Evolutionary conservation across 768 basidiomycete species (phyloP).

Genomic region (Rhizopogon salebrosus): DNA sequence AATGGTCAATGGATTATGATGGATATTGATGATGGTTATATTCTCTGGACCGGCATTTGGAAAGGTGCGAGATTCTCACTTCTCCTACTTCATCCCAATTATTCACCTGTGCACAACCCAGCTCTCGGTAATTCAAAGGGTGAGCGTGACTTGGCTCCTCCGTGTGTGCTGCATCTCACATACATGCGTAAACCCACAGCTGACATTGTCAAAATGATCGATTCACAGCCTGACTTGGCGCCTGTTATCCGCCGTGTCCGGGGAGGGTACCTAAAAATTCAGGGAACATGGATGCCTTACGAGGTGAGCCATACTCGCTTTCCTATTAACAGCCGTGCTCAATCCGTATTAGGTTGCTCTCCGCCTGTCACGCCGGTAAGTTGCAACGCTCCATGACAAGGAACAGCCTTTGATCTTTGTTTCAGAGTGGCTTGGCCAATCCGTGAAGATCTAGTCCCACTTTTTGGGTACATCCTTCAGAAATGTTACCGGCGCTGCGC

Average conservation of each 20-base stretch:
- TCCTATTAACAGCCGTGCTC: constrained; percentile 10
- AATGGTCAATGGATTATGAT: constrained; percentile 95
- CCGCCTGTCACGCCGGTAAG: constrained; percentile 72
- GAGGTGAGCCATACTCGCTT: constrained; percentile 44
- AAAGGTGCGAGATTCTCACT: constrained; percentile 51
- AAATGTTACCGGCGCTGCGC: background rate
- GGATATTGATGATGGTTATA: constrained; percentile 90
- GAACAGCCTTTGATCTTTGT: constrained; percentile 8
- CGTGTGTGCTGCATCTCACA: constrained; percentile 13
- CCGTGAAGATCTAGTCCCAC: constrained; percentile 77
- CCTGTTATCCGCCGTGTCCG: constrained; percentile 78
- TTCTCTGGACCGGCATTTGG: constrained; percentile 93
- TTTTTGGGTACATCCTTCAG: constrained; percentile 64
- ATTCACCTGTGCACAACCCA: constrained; percentile 24
- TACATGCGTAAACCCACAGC: constrained; percentile 37
- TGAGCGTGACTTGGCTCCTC: constrained; percentile 24
- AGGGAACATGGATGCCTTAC: constrained; percentile 93
- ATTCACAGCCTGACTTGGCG: constrained; percentile 85
- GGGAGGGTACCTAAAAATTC: constrained; percentile 87
- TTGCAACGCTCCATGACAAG: constrained; percentile 13
- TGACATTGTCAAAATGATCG: constrained; percentile 90
- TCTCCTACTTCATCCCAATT: background rate
- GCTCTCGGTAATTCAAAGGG: constrained; percentile 89
- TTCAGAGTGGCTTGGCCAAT: constrained; percentile 84
- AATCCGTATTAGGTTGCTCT: constrained; percentile 57